Percentiles rank a stretch among this genome's conserved stretches.
These are phyloP conservation scores for Sonneratia caseolaris DNA, from an alignment of 345 rosid genomes.

Conservation along the genomic window DNA sequence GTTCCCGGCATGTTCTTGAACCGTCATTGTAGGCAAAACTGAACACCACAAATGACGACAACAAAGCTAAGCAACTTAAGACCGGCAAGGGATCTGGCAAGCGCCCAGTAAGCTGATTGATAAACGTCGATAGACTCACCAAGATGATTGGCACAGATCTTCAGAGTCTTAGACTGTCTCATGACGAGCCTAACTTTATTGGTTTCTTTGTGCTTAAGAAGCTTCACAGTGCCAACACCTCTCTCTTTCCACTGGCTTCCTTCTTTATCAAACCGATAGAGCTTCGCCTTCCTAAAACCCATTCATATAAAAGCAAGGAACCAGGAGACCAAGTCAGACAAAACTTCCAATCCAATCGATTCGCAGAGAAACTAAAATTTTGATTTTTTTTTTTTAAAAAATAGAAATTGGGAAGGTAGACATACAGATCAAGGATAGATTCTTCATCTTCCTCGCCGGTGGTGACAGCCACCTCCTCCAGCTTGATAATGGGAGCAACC, in stretches of 20 bases:
- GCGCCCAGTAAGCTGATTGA: not conserved
- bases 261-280: slow-evolving; percentile 78
- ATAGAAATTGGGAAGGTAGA: not conserved
- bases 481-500: slow-evolving; percentile 71
- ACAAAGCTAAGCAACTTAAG: not conserved
- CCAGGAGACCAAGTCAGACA: slow-evolving; percentile 2
- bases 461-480: slow-evolving; percentile 72
- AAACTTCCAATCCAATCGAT: not conserved
- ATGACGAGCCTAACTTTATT: slow-evolving; percentile 82
- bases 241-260: slow-evolving; percentile 91
- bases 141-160: slow-evolving; percentile 96
- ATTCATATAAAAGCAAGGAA: not conserved
- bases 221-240: slow-evolving; percentile 85
- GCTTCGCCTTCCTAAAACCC: slow-evolving; percentile 61
- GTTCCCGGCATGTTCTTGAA: slow-evolving; percentile 63
- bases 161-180: slow-evolving; percentile 90
- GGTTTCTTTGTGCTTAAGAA: slow-evolving; percentile 68
- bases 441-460: slow-evolving; percentile 93
- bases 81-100: not conserved
- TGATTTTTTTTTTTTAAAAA: not conserved
- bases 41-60: slow-evolving; percentile 2
- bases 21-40: slow-evolving; percentile 29
- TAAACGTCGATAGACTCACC: slow-evolving; percentile 24
- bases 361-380: not conserved
- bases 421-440: slow-evolving; percentile 67